A percentile compares a stretch with the other conserved stretches of the same genome.
These are phyloP conservation scores for Copromyces sp. DNA, from an alignment of 495 filamentous ascomycete genomes.

Conservation along the genomic window DNA sequence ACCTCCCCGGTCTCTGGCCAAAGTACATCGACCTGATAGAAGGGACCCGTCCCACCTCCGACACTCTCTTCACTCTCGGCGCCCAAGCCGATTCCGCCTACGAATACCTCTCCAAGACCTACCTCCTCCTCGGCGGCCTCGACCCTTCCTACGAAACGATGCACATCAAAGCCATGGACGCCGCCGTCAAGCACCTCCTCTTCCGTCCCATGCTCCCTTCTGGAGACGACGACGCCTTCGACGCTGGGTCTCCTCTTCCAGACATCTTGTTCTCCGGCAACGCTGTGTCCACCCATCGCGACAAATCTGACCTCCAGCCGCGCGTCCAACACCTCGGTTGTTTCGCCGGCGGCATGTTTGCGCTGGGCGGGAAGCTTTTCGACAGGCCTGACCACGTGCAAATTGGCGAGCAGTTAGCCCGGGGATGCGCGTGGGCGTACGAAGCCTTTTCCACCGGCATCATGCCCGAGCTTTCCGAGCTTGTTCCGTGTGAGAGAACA, in stretches of 20 bases:
- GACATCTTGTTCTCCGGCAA: slow-evolving; percentile 60
- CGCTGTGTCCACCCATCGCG: slow-evolving; percentile 13
- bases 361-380: slow-evolving; percentile 70
- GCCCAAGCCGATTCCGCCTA: slow-evolving; percentile 71
- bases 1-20: slow-evolving; percentile 78
- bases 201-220: slow-evolving; percentile 56
- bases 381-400: slow-evolving; percentile 57
- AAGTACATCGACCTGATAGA: slow-evolving; percentile 47
- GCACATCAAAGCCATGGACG: slow-evolving; percentile 47
- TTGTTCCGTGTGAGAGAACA: slow-evolving; percentile 30
- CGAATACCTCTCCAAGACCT: slow-evolving; percentile 78
- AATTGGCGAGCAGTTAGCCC: slow-evolving; percentile 69
- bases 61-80: slow-evolving; percentile 53
- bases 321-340: slow-evolving; percentile 49
- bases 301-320: slow-evolving; percentile 18
- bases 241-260: slow-evolving; percentile 20
- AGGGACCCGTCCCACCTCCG: slow-evolving; percentile 14
- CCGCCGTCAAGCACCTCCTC: slow-evolving; percentile 54
- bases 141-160: slow-evolving; percentile 31
- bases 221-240: background rate
- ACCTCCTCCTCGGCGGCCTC: slow-evolving; percentile 33
- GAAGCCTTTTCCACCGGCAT: slow-evolving; percentile 66
- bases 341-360: slow-evolving; percentile 89
- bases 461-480: slow-evolving; percentile 69
- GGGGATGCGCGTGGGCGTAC: slow-evolving; percentile 93